phyloP scores from a whole-genome alignment of 177 flowering plant genomes.

The Tripterygium wilfordii region DNA sequence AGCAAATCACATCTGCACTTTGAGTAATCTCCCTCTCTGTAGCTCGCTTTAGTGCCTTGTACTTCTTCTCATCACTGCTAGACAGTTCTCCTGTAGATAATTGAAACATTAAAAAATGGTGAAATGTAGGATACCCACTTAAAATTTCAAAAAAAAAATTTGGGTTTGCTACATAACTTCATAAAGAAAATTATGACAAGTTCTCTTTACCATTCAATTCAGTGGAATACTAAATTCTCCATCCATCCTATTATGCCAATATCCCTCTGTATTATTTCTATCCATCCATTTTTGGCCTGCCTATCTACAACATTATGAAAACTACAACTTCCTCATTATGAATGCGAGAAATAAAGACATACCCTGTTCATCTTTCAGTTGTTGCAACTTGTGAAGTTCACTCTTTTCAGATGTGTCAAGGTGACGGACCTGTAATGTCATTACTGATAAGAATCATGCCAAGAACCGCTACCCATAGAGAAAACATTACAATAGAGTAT shows the following conservation, averaged over 20 bases:
- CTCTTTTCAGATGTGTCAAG: constrained; percentile 99
- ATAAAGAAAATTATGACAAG: background rate
- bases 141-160: too few relatives aligned
- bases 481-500: background rate
- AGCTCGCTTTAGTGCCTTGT: constrained; percentile 91
- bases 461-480: background rate
- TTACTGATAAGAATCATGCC: background rate
- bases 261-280: too few relatives aligned
- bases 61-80: constrained; percentile 99
- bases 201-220: too few relatives aligned
- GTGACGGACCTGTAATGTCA: constrained; percentile 76
- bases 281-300: too few relatives aligned
- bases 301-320: too few relatives aligned
- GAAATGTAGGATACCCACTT: constrained; percentile 1
- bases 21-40: constrained; percentile 99
- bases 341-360: background rate
- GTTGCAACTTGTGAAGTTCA: constrained; percentile 97
- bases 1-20: constrained; percentile 99
- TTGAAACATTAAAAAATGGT: too few relatives aligned
- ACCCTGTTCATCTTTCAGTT: constrained; percentile 99
- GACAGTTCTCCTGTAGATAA: constrained; percentile 82
- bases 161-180: background rate
- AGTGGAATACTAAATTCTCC: too few relatives aligned
- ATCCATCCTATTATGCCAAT: too few relatives aligned
- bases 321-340: too few relatives aligned